Percentiles rank a stretch among this genome's conserved stretches.
Conservation (phyloP, 495 filamentous ascomycete genomes). For the Aspergillus heteromorphus region DNA sequence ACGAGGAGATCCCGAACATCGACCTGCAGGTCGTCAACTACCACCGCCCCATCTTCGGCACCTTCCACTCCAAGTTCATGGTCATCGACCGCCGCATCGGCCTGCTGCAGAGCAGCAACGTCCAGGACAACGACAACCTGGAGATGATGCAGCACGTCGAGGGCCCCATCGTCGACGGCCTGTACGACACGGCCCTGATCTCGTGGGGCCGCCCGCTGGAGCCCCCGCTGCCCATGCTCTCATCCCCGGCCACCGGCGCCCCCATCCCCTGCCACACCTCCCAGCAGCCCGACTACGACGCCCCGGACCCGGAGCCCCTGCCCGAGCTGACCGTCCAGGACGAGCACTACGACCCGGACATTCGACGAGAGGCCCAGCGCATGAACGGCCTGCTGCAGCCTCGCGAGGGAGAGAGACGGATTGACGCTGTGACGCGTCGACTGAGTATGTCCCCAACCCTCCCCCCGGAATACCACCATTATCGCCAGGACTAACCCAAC, state of each 20-base stretch:
- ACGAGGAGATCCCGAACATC: slow-evolving; percentile 61
- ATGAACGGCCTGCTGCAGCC: slow-evolving; percentile 50
- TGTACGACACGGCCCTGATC: slow-evolving; percentile 68
- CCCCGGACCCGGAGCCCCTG: slow-evolving; percentile 19
- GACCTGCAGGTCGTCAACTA: slow-evolving; percentile 71
- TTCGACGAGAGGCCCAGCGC: slow-evolving; percentile 54
- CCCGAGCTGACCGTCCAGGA: slow-evolving; percentile 52
- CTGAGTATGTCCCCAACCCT: slow-evolving; percentile 43
- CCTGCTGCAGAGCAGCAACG: slow-evolving; percentile 69
- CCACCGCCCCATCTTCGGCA: slow-evolving; percentile 67
- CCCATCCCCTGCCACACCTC: slow-evolving; percentile 21
- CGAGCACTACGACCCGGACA: slow-evolving; percentile 57
- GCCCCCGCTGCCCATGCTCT: slow-evolving; percentile 54
- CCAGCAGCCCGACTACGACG: slow-evolving; percentile 8
- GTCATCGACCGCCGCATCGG: slow-evolving; percentile 66
- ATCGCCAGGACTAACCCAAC: background rate
- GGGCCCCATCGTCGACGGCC: slow-evolving; percentile 66
- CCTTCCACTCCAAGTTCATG: slow-evolving; percentile 74
- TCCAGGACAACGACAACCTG: slow-evolving; percentile 71
- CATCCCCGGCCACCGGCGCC: slow-evolving; percentile 42
- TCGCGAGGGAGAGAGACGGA: slow-evolving; percentile 42
- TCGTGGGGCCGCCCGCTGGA: slow-evolving; percentile 63
- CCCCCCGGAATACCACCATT: background rate
- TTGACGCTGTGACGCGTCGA: slow-evolving; percentile 54
- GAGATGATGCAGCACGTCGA: slow-evolving; percentile 79